These are phyloP conservation scores for Anacardium occidentale DNA, from an alignment of 345 rosid species.

Conservation along the genomic window DNA sequence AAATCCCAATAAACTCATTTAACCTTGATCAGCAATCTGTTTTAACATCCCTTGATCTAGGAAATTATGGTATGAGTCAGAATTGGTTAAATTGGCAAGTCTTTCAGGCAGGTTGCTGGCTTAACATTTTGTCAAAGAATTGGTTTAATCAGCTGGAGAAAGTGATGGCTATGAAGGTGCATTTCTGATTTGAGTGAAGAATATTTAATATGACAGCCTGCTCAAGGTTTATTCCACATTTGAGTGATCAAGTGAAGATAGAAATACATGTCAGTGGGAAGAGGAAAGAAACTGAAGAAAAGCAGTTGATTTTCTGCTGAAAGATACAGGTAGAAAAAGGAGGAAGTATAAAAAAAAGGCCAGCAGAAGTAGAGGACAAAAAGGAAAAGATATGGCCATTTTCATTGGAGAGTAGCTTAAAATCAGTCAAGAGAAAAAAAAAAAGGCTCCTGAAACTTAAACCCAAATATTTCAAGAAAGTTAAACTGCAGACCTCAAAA, in stretches of 20 bases:
- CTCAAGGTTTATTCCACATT: conserved; percentile 21
- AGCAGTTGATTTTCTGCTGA: neutral
- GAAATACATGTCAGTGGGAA: neutral
- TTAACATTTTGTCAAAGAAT: neutral
- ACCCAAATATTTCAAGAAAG: neutral
- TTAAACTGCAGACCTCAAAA: neutral
- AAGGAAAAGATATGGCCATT: neutral
- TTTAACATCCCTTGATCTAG: neutral
- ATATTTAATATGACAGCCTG: neutral
- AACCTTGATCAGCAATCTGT: neutral
- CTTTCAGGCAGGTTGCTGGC: neutral
- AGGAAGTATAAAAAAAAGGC: neutral
- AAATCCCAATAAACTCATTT: neutral
- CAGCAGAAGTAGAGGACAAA: neutral
- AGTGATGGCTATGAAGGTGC: neutral
- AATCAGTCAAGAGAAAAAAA: too few species aligned
- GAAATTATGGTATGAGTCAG: neutral
- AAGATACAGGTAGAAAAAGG: neutral
- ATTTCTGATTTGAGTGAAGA: neutral
- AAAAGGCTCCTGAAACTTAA: neutral
- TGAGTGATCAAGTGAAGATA: too few species aligned
- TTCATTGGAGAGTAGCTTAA: neutral
- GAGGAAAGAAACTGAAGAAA: neutral
- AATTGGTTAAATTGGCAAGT: neutral
- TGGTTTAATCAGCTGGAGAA: neutral